Percentiles rank a stretch among this genome's conserved stretches.
These are phyloP conservation scores for Arthroderma uncinatum DNA, from an alignment of 2,329 filamentous ascomycete genomes.

Conservation along the genomic window DNA sequence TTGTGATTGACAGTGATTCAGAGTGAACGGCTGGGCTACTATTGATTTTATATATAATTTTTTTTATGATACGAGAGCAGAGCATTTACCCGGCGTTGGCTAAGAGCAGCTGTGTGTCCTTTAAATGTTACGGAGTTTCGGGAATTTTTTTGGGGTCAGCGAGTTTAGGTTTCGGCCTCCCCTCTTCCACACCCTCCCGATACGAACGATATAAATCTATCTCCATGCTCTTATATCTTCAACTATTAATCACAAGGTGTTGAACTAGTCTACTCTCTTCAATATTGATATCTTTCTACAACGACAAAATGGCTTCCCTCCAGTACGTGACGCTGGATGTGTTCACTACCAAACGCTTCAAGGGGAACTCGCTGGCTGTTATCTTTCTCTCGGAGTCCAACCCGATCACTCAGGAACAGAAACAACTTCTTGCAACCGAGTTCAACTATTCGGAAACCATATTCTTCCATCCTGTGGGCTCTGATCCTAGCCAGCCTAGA, in stretches of 20 bases:
- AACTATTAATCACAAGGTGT: neutral
- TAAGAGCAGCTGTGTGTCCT: neutral
- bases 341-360: constrained; percentile 32
- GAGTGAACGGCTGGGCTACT: constrained; percentile 21
- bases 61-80: neutral
- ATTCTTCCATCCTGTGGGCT: constrained; percentile 43
- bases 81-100: neutral
- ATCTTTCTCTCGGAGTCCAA: constrained; percentile 39
- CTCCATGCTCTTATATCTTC: no score
- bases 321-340: constrained; percentile 33
- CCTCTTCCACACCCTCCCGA: neutral
- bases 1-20: constrained; percentile 36
- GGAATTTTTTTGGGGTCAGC: neutral
- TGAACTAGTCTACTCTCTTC: neutral
- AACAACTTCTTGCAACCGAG: constrained; percentile 49
- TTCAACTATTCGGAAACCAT: constrained; percentile 57
- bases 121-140: neutral
- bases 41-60: neutral
- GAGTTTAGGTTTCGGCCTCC: neutral
- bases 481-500: constrained; percentile 38
- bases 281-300: neutral
- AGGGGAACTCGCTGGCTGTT: constrained; percentile 51
- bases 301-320: constrained; percentile 20
- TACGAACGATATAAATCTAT: neutral
- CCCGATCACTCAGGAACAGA: constrained; percentile 41